phyloP scores from a whole-genome alignment of 2,329 filamentous ascomycete genomes.

The Samsoniella hepiali region DNA sequence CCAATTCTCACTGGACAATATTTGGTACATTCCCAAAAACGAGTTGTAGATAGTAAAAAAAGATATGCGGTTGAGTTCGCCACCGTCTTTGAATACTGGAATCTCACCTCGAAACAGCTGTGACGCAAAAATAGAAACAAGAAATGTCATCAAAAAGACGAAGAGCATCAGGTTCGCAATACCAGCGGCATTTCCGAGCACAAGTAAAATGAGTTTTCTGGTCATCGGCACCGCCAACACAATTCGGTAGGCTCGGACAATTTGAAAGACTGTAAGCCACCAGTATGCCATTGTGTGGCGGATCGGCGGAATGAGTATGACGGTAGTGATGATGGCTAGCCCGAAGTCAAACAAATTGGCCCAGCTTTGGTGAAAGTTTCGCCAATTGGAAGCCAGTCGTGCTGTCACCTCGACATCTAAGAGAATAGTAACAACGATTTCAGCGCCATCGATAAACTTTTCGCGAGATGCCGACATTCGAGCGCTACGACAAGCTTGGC shows the following conservation, averaged over 20 bases:
- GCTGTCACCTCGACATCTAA: slow-evolving; percentile 80
- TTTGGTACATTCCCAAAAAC: slow-evolving; percentile 96
- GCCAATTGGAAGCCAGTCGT: slow-evolving; percentile 76
- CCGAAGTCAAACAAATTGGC: slow-evolving; percentile 77
- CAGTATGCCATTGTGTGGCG: slow-evolving; percentile 72
- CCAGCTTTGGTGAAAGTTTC: slow-evolving; percentile 69
- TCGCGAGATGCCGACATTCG: slow-evolving; percentile 62
- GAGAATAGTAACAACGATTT: slow-evolving; percentile 72
- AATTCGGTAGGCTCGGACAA: slow-evolving; percentile 85
- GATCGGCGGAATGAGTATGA: slow-evolving; percentile 84
- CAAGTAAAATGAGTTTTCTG: slow-evolving; percentile 77
- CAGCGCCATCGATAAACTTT: slow-evolving; percentile 66
- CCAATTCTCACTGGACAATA: slow-evolving; percentile 96
- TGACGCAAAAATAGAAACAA: slow-evolving; percentile 87
- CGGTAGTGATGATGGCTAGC: slow-evolving; percentile 74
- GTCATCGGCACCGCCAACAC: slow-evolving; percentile 88
- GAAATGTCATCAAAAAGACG: slow-evolving; percentile 91
- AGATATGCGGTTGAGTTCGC: slow-evolving; percentile 63
- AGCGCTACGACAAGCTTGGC: slow-evolving; percentile 73
- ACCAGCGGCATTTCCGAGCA: slow-evolving; percentile 88
- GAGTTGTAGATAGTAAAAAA: slow-evolving; percentile 93
- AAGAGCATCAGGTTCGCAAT: slow-evolving; percentile 93
- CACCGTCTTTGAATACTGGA: slow-evolving; percentile 58
- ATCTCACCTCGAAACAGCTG: slow-evolving; percentile 91
- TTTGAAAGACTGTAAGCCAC: slow-evolving; percentile 91